phyloP scores from a whole-genome alignment of 78 protist species.

The Chrysochromulina tobinii region DNA sequence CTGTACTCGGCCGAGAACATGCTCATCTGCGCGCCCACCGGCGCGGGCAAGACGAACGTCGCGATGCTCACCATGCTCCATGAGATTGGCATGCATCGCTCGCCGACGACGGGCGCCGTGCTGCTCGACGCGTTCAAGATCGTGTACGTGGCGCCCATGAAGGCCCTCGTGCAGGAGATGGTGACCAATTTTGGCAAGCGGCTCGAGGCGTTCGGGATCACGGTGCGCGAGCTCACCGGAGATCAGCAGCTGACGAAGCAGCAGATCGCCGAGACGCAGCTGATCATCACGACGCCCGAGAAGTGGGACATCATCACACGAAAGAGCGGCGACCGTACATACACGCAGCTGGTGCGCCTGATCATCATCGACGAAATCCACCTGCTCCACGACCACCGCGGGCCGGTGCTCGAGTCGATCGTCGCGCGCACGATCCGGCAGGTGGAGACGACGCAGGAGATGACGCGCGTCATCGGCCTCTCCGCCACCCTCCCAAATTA shows the following conservation, averaged over 20 bases:
- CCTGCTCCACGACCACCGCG: constrained; percentile 97
- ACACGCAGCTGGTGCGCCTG: constrained; percentile 80
- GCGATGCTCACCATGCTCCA: constrained; percentile 96
- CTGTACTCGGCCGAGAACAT: constrained; percentile 80
- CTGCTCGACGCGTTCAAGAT: constrained; percentile 67
- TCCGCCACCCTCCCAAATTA: constrained; percentile 99
- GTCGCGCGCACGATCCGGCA: constrained; percentile 88
- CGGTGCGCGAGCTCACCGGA: constrained; percentile 93
- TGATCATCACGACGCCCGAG: constrained; percentile 99
- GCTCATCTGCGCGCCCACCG: constrained; percentile 99
- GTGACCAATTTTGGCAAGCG: constrained; percentile 83
- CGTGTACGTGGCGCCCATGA: constrained; percentile 99
- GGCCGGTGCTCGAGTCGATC: constrained; percentile 97
- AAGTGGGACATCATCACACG: constrained; percentile 99
- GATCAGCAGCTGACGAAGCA: constrained; percentile 84
- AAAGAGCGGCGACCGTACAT: constrained; percentile 91
- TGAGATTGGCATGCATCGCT: constrained; percentile 69
- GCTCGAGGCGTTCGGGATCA: constrained; percentile 59
- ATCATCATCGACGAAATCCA: constrained; percentile 92
- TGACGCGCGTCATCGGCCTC: constrained; percentile 95
- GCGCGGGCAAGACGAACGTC: constrained; percentile 99
- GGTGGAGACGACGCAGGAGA: constrained; percentile 58
- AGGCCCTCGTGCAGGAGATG: constrained; percentile 97
- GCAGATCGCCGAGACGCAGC: constrained; percentile 90
- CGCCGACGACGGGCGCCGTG: background rate